Percentiles rank a stretch among this genome's conserved stretches.
These are phyloP conservation scores for Populus deltoides DNA, from an alignment of 345 rosid genomes.

Conservation along the genomic window DNA sequence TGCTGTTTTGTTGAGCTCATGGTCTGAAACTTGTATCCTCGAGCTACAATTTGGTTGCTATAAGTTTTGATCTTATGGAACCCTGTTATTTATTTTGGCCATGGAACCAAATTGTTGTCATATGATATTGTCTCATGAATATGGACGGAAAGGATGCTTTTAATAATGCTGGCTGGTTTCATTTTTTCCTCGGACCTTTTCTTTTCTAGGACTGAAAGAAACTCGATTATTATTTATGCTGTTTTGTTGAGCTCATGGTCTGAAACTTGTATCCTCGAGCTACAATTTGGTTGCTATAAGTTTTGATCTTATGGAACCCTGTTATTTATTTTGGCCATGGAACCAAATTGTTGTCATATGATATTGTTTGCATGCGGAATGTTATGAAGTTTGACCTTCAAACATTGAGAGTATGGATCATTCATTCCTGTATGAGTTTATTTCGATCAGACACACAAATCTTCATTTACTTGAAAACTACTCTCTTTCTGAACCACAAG, in stretches of 20 bases:
- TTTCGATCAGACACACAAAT: too few relatives aligned
- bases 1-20: background rate
- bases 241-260: background rate
- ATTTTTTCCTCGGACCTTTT: background rate
- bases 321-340: background rate
- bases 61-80: background rate
- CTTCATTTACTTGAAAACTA: too few relatives aligned
- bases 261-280: background rate
- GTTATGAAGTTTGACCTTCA: too few relatives aligned
- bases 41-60: background rate
- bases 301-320: background rate
- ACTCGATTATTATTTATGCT: background rate
- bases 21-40: background rate
- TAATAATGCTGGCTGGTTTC: background rate
- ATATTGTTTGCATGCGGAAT: background rate
- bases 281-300: background rate
- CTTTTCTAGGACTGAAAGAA: background rate
- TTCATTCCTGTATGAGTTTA: too few relatives aligned
- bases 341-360: background rate
- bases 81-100: background rate
- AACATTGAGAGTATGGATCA: too few relatives aligned
- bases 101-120: background rate
- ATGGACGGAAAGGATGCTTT: background rate
- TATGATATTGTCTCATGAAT: background rate
- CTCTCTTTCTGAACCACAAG: too few relatives aligned